Conservation (phyloP, 306 rosid genomes). For the Glycine soja region DNA sequence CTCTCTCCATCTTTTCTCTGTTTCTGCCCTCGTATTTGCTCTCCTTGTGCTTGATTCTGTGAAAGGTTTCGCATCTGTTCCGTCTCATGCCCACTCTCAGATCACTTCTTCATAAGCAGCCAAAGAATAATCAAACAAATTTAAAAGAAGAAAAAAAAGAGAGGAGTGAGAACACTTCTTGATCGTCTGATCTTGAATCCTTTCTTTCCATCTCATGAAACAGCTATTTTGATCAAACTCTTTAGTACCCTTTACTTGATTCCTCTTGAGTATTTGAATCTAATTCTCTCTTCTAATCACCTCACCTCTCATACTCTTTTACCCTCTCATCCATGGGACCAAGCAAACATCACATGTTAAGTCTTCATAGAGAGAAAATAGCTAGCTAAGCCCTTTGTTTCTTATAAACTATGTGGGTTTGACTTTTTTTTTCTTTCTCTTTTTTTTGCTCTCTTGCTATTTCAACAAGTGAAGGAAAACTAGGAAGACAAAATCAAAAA, state of each 20-base stretch:
- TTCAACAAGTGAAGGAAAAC: neutral
- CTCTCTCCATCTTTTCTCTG: slow-evolving; percentile 21
- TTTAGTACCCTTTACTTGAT: slow-evolving; percentile 51
- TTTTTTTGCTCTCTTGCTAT: neutral
- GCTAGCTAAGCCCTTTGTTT: slow-evolving; percentile 25
- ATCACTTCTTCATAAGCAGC: slow-evolving; percentile 40
- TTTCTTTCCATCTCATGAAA: neutral
- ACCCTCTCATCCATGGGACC: slow-evolving; percentile 30
- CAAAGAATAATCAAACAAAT: slow-evolving; percentile 2
- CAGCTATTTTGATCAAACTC: slow-evolving; percentile 30
- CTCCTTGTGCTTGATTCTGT: slow-evolving; percentile 55
- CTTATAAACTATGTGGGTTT: slow-evolving; percentile 40
- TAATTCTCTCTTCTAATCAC: slow-evolving; percentile 51
- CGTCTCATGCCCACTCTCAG: slow-evolving; percentile 48
- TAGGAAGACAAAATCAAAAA: neutral
- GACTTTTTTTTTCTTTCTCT: slow-evolving; percentile 44
- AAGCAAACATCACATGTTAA: slow-evolving; percentile 38
- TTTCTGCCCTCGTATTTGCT: slow-evolving; percentile 37
- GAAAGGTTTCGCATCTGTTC: slow-evolving; percentile 66
- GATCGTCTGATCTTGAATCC: slow-evolving; percentile 41
- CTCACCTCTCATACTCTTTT: slow-evolving; percentile 37
- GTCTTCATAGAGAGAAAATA: slow-evolving; percentile 32
- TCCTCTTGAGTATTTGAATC: slow-evolving; percentile 54
- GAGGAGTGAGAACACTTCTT: slow-evolving; percentile 18
- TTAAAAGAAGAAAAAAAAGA: neutral